Evolutionary conservation across 768 basidiomycete species (phyloP).

Genomic region (Strobilomyces echinocephalus): DNA sequence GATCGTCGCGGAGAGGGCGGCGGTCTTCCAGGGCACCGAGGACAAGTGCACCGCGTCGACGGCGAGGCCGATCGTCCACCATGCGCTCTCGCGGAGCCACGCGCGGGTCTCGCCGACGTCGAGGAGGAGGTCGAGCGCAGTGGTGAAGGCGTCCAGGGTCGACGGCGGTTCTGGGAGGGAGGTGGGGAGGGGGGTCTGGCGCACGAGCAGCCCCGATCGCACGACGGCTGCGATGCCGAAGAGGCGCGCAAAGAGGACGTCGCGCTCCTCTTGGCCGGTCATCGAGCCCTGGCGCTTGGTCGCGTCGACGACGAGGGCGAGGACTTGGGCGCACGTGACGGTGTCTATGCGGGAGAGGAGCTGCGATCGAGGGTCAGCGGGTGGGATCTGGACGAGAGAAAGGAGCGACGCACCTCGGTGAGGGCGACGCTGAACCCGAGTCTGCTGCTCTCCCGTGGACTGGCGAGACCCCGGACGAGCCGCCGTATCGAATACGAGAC

Average conservation of each 20-base stretch:
- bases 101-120: constrained; percentile 76
- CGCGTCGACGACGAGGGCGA: constrained; percentile 67
- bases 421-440: constrained; percentile 94
- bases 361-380: constrained; percentile 35
- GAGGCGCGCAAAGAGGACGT: constrained; percentile 85
- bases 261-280: constrained; percentile 90
- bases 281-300: constrained; percentile 71
- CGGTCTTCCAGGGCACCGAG: constrained; percentile 64
- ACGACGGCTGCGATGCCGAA: constrained; percentile 86
- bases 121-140: constrained; percentile 56
- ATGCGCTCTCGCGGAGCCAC: constrained; percentile 88
- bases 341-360: constrained; percentile 74
- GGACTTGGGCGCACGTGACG: constrained; percentile 70
- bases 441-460: constrained; percentile 88
- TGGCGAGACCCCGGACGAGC: constrained; percentile 82
- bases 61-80: constrained; percentile 73
- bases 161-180: constrained; percentile 40
- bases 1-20: constrained; percentile 51
- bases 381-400: not conserved
- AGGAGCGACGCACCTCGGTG: constrained; percentile 65
- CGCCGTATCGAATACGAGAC: constrained; percentile 89
- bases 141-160: constrained; percentile 52
- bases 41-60: constrained; percentile 56
- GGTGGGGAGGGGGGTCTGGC: constrained; percentile 49
- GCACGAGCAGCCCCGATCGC: constrained; percentile 77